A percentile compares a stretch with the other conserved stretches of the same genome.
phyloP scores from a whole-genome alignment of 495 filamentous ascomycete species.

The Aspergillus cristatus region DNA sequence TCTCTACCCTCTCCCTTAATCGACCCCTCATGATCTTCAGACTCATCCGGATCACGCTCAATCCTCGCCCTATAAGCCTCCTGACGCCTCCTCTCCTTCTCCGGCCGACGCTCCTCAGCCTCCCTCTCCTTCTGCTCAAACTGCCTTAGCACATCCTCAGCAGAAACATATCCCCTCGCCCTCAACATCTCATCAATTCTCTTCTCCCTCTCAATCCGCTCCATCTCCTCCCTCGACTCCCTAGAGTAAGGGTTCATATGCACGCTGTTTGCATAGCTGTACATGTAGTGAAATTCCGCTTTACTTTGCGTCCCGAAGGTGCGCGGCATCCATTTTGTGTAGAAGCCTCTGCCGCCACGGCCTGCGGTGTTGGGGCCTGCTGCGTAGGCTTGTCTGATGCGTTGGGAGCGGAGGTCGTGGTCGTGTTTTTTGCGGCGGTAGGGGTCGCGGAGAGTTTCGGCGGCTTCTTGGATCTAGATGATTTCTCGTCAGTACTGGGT shows the following conservation, averaged over 20 bases:
- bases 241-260: slow-evolving; percentile 22
- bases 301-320: background rate
- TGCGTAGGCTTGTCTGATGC: background rate
- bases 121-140: slow-evolving; percentile 1
- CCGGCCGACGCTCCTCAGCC: slow-evolving; percentile 4
- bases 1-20: background rate
- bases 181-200: slow-evolving; percentile 4
- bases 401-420: background rate
- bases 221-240: slow-evolving; percentile 16
- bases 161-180: background rate
- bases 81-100: slow-evolving; percentile 1
- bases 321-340: slow-evolving; percentile 6
- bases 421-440: slow-evolving; percentile 21
- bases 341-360: background rate
- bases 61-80: background rate
- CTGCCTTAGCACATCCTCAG: slow-evolving; percentile 2
- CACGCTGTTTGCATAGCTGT: slow-evolving; percentile 22
- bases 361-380: too few relatives aligned
- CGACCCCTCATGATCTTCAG: background rate
- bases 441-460: slow-evolving; percentile 30
- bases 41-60: background rate
- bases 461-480: slow-evolving; percentile 28
- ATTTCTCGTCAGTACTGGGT: background rate
- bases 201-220: slow-evolving; percentile 7
- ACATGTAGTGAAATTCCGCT: slow-evolving; percentile 14